Base-by-base conservation (phyloP, 352 stramenopile species). In the Globisporangium recalcitrans region DNA sequence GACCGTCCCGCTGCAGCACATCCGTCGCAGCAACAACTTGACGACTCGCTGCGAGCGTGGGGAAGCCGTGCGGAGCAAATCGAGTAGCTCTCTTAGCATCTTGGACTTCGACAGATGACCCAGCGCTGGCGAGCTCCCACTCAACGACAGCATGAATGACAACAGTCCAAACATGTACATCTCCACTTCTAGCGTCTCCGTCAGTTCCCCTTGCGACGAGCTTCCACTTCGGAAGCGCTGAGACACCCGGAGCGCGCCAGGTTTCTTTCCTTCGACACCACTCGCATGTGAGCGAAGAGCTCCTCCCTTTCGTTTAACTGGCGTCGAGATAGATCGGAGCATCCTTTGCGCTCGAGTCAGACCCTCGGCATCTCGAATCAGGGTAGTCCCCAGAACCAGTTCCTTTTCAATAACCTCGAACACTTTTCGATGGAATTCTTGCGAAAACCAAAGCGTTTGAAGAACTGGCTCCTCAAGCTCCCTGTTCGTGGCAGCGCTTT, bases 381-480 rank as follows among this genome's bases (percentile, higher is more conserved):
- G 67, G 19, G 79, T 72, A 34, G 87, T 89, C 11, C 77, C 84
- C 62, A 80, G 77, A 22, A 82, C 68, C 3, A 96, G 64, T 47
- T 96, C 87, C 48, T 84, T 88, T 44, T 96, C 87, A 44, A 96
- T 80, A 22, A 89, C 70, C 60, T 94, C 87, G 61, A 94, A 93
- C 10, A 93, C 78, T 62, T 96, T 96, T 46, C 87, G 74, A 40
- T 96, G 80, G 13, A 96, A 80, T 58, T 96, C 87, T 64, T 82
- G 89, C 8, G 85, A 91, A 40, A 96, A 96, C 87, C 87, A 96
- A 22, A 96, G 75, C 16, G 73, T 91, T 58, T 94, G 85, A 3
- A 91, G 71, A 32, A 81, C 77, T 4, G 85, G 83, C 26, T 93
- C 78, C 63, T 93, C 77, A 1, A 94, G 65, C 13, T 90, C 72